phyloP scores from a whole-genome alignment of 2,329 filamentous ascomycete genomes.

The Botrytis tulipae region DNA sequence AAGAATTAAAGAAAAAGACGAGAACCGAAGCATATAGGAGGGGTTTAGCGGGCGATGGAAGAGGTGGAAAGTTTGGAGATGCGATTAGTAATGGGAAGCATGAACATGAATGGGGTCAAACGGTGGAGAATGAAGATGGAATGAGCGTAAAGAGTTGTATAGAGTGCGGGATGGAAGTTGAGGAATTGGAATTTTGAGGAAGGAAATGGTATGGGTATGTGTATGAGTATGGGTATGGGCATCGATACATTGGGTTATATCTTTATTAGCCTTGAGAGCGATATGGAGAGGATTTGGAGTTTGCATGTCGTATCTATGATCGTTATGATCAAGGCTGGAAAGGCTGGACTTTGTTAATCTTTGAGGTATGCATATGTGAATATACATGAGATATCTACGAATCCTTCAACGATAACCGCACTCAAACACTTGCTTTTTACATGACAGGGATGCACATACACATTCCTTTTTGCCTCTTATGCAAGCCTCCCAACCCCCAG shows the following conservation, averaged over 20 bases:
- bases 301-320: background rate
- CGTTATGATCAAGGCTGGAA: background rate
- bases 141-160: conserved; percentile 78
- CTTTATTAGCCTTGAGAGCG: background rate
- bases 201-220: background rate
- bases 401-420: background rate
- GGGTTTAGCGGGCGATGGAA: conserved; percentile 55
- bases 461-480: background rate
- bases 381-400: background rate
- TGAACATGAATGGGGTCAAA: conserved; percentile 81
- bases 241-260: background rate
- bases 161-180: conserved; percentile 75
- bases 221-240: background rate
- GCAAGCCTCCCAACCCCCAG: background rate
- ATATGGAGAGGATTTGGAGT: background rate
- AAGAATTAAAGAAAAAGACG: conserved; percentile 90
- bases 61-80: conserved; percentile 68
- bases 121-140: conserved; percentile 68
- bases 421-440: background rate
- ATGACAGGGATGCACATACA: background rate
- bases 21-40: conserved; percentile 85
- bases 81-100: conserved; percentile 69
- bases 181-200: conserved; percentile 53
- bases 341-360: background rate
- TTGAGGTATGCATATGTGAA: no score